Evolutionary conservation across 2,329 filamentous ascomycete species (phyloP).

Genomic region (Sphaerulina vaccinii): DNA sequence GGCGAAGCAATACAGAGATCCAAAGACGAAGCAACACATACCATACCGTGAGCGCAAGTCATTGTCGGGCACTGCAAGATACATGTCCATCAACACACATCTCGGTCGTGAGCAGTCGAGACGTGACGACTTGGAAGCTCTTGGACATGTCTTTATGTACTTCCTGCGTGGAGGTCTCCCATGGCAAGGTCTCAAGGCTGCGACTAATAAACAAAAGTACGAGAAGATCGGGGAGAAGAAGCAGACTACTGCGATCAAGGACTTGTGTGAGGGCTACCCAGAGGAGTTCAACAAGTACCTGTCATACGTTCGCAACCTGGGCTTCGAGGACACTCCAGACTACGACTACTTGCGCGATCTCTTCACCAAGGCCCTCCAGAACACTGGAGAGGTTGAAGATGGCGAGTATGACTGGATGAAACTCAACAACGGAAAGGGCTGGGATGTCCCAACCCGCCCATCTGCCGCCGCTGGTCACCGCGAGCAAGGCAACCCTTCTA

Average conservation of each 20-base stretch:
- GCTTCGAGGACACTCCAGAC: slow-evolving; percentile 97
- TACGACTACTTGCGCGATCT: slow-evolving; percentile 97
- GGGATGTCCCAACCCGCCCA: slow-evolving; percentile 73
- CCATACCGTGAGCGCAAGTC: slow-evolving; percentile 97
- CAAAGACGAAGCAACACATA: slow-evolving; percentile 98
- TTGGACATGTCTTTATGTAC: slow-evolving; percentile 70
- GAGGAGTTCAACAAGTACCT: slow-evolving; percentile 98
- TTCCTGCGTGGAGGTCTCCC: slow-evolving; percentile 65
- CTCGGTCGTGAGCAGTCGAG: slow-evolving; percentile 93
- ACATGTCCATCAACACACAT: slow-evolving; percentile 99
- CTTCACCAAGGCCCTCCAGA: slow-evolving; percentile 94
- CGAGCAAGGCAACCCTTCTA: slow-evolving; percentile 72
- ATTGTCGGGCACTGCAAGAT: slow-evolving; percentile 90
- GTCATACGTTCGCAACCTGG: slow-evolving; percentile 93
- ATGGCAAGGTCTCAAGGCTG: slow-evolving; percentile 59
- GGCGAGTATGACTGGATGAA: slow-evolving; percentile 99
- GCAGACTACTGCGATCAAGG: slow-evolving; percentile 94
- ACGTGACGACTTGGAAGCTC: slow-evolving; percentile 89
- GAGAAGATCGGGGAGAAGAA: slow-evolving; percentile 99
- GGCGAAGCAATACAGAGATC: slow-evolving; percentile 98
- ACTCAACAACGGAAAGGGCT: slow-evolving; percentile 87
- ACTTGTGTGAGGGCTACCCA: slow-evolving; percentile 94
- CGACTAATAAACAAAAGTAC: slow-evolving; percentile 68
- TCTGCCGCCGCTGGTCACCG: slow-evolving; percentile 74
- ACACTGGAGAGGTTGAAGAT: slow-evolving; percentile 90